These are phyloP conservation scores for Trichoderma lentiforme DNA, from an alignment of 2,329 filamentous ascomycete species.

Conservation along the genomic window DNA sequence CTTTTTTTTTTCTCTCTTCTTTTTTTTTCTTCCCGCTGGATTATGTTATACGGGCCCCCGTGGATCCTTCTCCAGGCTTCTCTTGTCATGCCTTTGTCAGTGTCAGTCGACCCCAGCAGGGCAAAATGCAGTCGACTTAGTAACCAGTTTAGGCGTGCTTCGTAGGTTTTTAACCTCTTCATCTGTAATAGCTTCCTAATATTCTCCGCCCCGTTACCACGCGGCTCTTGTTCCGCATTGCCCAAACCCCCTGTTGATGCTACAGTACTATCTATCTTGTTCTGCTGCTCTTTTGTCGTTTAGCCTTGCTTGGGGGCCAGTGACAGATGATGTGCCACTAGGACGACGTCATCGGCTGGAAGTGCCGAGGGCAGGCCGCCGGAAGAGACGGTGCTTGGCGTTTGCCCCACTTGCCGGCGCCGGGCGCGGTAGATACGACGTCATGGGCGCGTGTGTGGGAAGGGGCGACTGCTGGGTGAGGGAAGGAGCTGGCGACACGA, in stretches of 20 bases:
- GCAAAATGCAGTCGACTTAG: not conserved
- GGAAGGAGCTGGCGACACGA: not conserved
- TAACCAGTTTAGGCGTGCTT: not conserved
- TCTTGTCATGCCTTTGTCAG: not conserved
- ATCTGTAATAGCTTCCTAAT: not conserved
- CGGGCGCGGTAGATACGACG: conserved; percentile 7
- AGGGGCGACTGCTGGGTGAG: not conserved
- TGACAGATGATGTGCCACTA: not conserved
- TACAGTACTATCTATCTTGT: not conserved
- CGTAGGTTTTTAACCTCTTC: not conserved
- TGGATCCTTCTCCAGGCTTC: not conserved
- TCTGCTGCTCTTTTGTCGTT: not conserved
- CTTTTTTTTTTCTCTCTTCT: not conserved
- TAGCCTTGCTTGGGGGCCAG: not conserved
- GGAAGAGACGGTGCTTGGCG: conserved; percentile 10
- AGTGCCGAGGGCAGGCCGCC: conserved; percentile 10
- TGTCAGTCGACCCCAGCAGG: not conserved
- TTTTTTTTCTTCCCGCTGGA: not conserved
- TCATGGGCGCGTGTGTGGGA: conserved; percentile 2
- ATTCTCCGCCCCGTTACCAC: not conserved
- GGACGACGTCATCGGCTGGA: conserved; percentile 9
- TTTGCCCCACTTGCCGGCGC: conserved; percentile 15
- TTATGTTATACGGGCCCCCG: not conserved
- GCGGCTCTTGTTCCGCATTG: not conserved
- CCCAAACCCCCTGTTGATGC: not conserved